Evolutionary conservation across 768 basidiomycete species (phyloP), one percentile per base, ranked within the genome.

Genomic region (Suillus decipiens): DNA sequence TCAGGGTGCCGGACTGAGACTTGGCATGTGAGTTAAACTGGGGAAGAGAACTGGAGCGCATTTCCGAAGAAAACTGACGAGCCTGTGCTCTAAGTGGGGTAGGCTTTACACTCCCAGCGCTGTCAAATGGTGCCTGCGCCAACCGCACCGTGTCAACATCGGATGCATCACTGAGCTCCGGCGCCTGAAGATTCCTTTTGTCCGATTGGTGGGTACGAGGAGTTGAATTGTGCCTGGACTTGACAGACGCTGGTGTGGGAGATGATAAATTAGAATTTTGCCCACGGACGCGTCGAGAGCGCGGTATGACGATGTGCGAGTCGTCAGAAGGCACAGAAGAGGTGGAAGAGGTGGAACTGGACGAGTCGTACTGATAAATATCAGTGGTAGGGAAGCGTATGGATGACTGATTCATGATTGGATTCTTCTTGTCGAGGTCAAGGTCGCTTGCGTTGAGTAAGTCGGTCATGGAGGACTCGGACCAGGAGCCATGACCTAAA

Each of bases 181-280:
- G 63, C 0, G 65, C 63, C 36, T 61, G 67, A 41, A 19, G 61
- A 58, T 31, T 58, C 34, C 65, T 68, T 60, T 70, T 57, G 17
- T 64, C 71, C 64, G 61, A 11, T 50, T 60, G 70, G 12, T 47
- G 66, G 24, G 48, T 59, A 22, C 58, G 66, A 10, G 50, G 50
- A 53, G 19, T 53, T 48, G 7, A 60, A 33, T 57, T 63, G 54
- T 47, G 14, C 39, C 45, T 60, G 19, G 67, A 60, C 53, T 68
- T 68, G 69, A 75, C 66, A 45, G 73, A 70, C 5, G 79, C 72
- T 22, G 81, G 82, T 28, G 77, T 78, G 19, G 82, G 81, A 8
- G 83, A 79, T 15, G 80, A 80, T 4, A 75, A 75, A 55, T 79
- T 34, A 37, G 71, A 63, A 5, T 69, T 74, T 7, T 73, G 70